phyloP scores from a whole-genome alignment of 179 eudicot species.

The Pouteria campechiana region DNA sequence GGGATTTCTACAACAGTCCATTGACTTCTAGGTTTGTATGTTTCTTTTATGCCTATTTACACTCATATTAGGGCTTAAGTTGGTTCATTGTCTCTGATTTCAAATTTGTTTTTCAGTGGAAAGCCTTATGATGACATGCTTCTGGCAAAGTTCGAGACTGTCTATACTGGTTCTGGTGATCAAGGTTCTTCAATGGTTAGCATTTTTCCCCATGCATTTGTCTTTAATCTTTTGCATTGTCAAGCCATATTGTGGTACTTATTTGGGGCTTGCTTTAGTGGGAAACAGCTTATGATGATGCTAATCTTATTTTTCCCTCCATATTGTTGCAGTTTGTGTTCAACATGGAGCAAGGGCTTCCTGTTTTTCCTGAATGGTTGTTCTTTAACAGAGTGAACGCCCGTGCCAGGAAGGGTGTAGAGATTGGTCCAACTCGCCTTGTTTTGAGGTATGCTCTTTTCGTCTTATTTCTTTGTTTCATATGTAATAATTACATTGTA shows the following conservation, averaged over 20 bases:
- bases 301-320: too few species aligned
- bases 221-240: background rate
- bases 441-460: conserved; percentile 59
- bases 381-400: conserved; percentile 76
- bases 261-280: too few species aligned
- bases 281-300: too few species aligned
- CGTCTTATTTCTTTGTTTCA: too few species aligned
- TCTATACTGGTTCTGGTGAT: conserved; percentile 78
- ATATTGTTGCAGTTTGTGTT: conserved; percentile 58
- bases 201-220: conserved; percentile 2
- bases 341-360: conserved; percentile 97
- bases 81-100: background rate
- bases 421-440: conserved; percentile 62
- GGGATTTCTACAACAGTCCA: conserved; percentile 77
- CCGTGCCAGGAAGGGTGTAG: conserved; percentile 82
- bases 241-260: too few species aligned
- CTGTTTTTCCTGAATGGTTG: conserved; percentile 81
- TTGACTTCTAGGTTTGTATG: conserved; percentile 73
- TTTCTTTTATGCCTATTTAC: background rate
- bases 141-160: conserved; percentile 83
- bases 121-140: conserved; percentile 77
- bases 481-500: too few species aligned
- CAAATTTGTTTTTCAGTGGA: conserved; percentile 44
- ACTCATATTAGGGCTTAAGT: background rate
- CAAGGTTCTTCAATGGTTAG: conserved; percentile 94